These are phyloP conservation scores for Coelastrella sp. DNA, from an alignment of 139 green algal species.

Conservation along the genomic window DNA sequence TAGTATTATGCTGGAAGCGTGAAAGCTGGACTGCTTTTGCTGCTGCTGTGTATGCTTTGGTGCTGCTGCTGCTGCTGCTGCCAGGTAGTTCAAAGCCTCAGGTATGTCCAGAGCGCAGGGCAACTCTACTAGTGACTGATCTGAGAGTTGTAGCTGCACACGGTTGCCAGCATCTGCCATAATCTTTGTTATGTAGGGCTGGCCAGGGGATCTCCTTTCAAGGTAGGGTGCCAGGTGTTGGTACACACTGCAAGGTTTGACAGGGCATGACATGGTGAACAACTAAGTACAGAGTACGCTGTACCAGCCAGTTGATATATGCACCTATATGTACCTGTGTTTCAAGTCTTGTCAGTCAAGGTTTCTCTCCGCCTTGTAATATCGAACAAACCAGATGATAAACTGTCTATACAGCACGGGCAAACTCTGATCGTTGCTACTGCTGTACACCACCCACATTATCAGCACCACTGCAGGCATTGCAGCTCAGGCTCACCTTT, in stretches of 20 bases:
- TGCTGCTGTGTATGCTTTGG: background rate
- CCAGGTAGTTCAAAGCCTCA: background rate
- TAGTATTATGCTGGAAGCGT: too few relatives aligned
- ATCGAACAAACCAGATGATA: too few relatives aligned
- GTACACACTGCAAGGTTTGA: too few relatives aligned
- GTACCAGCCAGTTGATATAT: background rate
- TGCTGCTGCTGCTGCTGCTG: background rate
- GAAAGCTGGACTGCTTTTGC: too few relatives aligned
- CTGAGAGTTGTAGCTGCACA: background rate
- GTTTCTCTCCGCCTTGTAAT: too few relatives aligned
- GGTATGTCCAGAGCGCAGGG: conserved; percentile 7
- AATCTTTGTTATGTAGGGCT: background rate
- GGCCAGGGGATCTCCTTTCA: background rate
- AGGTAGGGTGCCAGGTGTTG: background rate
- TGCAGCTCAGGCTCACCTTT: too few relatives aligned
- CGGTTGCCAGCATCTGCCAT: background rate
- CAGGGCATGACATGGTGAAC: background rate
- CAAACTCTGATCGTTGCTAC: background rate
- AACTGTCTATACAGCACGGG: too few relatives aligned
- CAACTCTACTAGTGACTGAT: background rate
- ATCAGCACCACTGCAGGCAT: background rate
- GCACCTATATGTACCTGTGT: background rate
- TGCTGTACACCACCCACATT: too few relatives aligned
- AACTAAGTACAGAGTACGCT: background rate
- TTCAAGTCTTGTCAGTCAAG: too few relatives aligned